Evolutionary conservation across 305 asterid genomes (phyloP).

Genomic region (Rubia tinctorum): DNA sequence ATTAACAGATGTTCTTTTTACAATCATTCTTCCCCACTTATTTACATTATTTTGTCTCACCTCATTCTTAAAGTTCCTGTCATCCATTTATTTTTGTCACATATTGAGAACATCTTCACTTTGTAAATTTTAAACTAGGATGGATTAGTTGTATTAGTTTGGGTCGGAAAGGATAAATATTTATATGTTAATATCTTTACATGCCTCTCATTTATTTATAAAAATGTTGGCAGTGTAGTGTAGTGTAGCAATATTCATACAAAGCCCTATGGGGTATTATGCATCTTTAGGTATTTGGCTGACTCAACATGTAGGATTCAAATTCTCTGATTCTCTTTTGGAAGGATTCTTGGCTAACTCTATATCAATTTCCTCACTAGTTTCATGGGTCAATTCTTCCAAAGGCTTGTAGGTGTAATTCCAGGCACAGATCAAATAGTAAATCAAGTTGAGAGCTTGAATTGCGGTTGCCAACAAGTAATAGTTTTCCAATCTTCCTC

Average conservation of each 20-base stretch:
- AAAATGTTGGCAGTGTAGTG: neutral
- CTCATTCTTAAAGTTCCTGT: too few species aligned
- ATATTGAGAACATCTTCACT: too few species aligned
- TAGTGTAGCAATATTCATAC: too few species aligned
- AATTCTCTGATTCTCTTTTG: neutral
- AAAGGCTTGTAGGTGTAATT: conserved; percentile 51
- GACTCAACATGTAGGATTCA: too few species aligned
- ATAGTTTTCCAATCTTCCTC: conserved; percentile 63
- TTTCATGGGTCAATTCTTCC: conserved; percentile 25
- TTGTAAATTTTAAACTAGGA: too few species aligned
- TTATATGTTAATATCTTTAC: too few species aligned
- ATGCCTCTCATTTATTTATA: neutral
- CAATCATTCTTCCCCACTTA: too few species aligned
- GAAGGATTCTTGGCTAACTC: conserved; percentile 12
- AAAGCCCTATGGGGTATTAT: neutral
- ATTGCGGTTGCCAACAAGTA: conserved; percentile 62
- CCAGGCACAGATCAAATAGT: conserved; percentile 53
- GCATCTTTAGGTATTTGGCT: neutral
- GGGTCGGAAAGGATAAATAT: neutral
- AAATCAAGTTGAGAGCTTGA: conserved; percentile 51
- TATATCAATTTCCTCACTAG: conserved; percentile 18
- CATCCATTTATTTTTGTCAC: too few species aligned
- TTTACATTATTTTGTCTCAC: too few species aligned
- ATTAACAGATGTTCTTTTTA: too few species aligned
- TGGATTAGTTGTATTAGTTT: too few species aligned